phyloP scores from a whole-genome alignment of 176 grass and related monocot species.

The Melocanna baccifera region DNA sequence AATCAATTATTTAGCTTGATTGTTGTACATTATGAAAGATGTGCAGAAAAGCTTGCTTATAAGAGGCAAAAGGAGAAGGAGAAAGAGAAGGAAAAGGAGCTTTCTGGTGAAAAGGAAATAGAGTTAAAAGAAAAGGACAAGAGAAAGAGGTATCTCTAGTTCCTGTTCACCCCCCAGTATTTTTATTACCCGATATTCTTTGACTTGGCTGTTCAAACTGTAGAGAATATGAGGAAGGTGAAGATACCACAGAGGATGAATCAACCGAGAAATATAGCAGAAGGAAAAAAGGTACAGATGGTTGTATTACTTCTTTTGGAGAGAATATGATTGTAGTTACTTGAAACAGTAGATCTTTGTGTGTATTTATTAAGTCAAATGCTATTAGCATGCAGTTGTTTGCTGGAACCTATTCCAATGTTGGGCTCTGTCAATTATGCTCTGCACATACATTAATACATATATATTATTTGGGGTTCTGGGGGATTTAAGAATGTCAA shows the following conservation, averaged over 20 bases:
- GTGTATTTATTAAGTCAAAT: conserved; percentile 8
- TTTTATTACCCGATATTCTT: background rate
- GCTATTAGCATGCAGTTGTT: background rate
- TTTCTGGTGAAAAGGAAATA: conserved; percentile 31
- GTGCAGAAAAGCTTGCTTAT: conserved; percentile 96
- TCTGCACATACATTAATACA: background rate
- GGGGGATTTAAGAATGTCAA: background rate
- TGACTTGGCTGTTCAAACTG: conserved; percentile 26
- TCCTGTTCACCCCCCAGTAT: background rate
- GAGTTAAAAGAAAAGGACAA: conserved; percentile 42
- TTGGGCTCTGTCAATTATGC: background rate
- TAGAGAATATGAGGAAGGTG: conserved; percentile 47
- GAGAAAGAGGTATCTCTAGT: conserved; percentile 63
- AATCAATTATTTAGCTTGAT: conserved; percentile 38
- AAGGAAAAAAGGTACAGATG: conserved; percentile 59
- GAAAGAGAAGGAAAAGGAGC: conserved; percentile 48
- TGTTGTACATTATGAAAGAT: conserved; percentile 66
- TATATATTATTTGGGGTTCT: background rate
- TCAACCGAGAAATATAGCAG: conserved; percentile 24
- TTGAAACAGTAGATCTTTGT: background rate
- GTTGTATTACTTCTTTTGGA: background rate
- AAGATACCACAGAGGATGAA: conserved; percentile 40
- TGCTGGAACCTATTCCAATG: background rate
- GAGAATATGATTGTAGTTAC: background rate
- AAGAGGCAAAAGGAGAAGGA: conserved; percentile 79